A percentile compares a stretch with the other conserved stretches of the same genome.
Evolutionary conservation across 345 rosid genomes (phyloP).

Genomic region (Corchorus olitorius): DNA sequence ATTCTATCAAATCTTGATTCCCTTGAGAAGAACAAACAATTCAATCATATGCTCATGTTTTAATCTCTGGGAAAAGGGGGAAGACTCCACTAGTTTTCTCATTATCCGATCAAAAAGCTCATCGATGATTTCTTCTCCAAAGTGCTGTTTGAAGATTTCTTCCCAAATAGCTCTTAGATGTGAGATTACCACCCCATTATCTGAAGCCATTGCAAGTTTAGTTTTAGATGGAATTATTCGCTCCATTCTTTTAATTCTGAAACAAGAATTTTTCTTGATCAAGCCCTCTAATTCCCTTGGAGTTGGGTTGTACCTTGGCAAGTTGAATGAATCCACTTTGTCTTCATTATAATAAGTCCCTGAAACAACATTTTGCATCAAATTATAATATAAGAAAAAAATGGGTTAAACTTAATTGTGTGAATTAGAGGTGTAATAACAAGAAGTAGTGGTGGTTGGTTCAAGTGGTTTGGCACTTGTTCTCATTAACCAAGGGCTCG

Average conservation of each 20-base stretch:
- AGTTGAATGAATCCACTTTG: conserved; percentile 23
- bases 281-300: neutral
- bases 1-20: neutral
- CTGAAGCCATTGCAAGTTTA: neutral
- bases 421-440: too few relatives aligned
- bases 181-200: neutral
- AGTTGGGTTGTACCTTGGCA: conserved; percentile 10
- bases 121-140: conserved; percentile 17
- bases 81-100: neutral
- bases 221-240: neutral
- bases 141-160: conserved; percentile 20
- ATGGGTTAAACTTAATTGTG: neutral
- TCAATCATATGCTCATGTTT: neutral
- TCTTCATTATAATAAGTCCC: conserved; percentile 20
- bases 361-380: neutral
- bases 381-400: neutral
- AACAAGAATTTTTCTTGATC: conserved; percentile 11
- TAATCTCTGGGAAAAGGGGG: neutral
- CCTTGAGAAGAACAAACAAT: neutral
- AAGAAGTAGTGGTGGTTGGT: too few relatives aligned
- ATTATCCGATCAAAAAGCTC: neutral
- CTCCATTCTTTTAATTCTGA: conserved; percentile 21
- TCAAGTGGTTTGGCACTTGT: too few relatives aligned
- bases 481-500: too few relatives aligned
- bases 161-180: conserved; percentile 18